These are phyloP conservation scores for Alternaria ethzedia DNA, from an alignment of 2,329 filamentous ascomycete species.

Conservation along the genomic window DNA sequence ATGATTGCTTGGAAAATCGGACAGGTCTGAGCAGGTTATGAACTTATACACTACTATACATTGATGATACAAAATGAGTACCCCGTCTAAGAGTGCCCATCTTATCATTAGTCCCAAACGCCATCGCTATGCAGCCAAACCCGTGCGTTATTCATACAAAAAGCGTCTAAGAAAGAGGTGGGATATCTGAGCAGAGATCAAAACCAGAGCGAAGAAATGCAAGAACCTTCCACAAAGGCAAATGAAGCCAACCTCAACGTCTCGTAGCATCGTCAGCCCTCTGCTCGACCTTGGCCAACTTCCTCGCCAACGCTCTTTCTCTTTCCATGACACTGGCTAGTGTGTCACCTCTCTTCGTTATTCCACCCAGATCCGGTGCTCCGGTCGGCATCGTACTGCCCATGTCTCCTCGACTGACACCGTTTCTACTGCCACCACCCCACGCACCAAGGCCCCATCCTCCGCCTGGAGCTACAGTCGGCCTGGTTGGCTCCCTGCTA, in stretches of 20 bases:
- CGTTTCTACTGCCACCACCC: constrained; percentile 37
- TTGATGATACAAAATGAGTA: neutral
- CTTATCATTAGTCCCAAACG: constrained; percentile 13
- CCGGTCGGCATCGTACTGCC: constrained; percentile 16
- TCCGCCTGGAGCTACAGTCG: constrained; percentile 4
- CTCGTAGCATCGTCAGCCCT: constrained; percentile 28
- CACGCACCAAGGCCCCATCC: constrained; percentile 38
- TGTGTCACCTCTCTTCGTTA: constrained; percentile 29
- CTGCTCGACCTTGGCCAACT: constrained; percentile 37
- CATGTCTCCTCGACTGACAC: constrained; percentile 24
- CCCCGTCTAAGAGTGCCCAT: neutral
- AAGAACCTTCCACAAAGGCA: neutral
- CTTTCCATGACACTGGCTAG: constrained; percentile 35
- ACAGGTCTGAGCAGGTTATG: neutral
- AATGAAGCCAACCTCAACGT: constrained; percentile 1
- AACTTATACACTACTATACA: neutral
- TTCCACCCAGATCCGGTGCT: constrained; percentile 19
- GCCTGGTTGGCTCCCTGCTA: constrained; percentile 15
- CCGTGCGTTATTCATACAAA: constrained; percentile 2
- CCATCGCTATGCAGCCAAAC: constrained; percentile 30
- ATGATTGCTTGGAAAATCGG: neutral
- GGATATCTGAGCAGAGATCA: constrained; percentile 33
- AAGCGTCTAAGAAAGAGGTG: constrained; percentile 12
- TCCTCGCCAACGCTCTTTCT: constrained; percentile 34
- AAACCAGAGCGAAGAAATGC: constrained; percentile 3